Conservation (phyloP, 768 basidiomycete species). For the Auriscalpium vulgare region DNA sequence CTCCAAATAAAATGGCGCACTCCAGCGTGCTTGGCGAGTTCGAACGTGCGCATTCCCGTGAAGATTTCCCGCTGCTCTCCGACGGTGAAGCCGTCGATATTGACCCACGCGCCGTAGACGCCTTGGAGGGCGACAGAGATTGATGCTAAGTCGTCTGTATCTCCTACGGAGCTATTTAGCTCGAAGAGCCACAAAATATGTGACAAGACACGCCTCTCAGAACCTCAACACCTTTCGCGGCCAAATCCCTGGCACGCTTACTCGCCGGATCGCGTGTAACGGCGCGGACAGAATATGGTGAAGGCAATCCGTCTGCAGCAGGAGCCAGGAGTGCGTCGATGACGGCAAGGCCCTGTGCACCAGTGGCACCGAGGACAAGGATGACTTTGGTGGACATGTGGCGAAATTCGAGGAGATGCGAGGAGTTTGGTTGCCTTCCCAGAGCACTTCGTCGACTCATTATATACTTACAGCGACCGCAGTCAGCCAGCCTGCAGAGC, state of each 20-base stretch:
- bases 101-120: constrained; percentile 31
- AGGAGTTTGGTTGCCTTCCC: no score
- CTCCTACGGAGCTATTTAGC: neutral
- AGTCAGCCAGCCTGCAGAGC: no score
- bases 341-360: constrained; percentile 34
- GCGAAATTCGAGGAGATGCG: neutral
- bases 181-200: neutral
- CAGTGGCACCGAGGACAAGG: constrained; percentile 36
- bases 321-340: constrained; percentile 27
- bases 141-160: neutral
- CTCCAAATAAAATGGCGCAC: constrained; percentile 33
- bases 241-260: constrained; percentile 25
- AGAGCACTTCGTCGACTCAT: no score
- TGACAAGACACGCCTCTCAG: constrained; percentile 22
- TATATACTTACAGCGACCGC: no score
- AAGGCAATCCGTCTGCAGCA: constrained; percentile 26
- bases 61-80: constrained; percentile 33
- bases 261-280: constrained; percentile 28
- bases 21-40: constrained; percentile 26
- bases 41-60: constrained; percentile 33
- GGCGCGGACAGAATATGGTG: constrained; percentile 33
- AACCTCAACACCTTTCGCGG: constrained; percentile 27
- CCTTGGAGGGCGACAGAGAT: neutral
- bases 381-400: constrained; percentile 25
- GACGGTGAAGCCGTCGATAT: constrained; percentile 28